These are phyloP conservation scores for Sporormia fimetaria DNA, from an alignment of 495 filamentous ascomycete species.

Conservation along the genomic window DNA sequence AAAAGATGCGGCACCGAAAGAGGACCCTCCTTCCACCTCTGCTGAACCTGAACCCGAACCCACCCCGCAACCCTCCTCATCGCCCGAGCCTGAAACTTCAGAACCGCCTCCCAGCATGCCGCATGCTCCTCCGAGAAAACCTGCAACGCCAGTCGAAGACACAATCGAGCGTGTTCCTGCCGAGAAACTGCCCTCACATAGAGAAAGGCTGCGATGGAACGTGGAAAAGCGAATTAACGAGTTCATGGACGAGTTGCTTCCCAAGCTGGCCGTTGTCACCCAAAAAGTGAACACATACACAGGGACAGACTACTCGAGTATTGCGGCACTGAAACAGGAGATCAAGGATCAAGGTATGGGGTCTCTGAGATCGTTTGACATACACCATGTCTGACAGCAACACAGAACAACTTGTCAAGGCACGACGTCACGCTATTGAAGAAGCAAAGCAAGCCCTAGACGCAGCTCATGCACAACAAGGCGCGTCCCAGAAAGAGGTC, in stretches of 20 bases:
- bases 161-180: constrained; percentile 17
- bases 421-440: constrained; percentile 53
- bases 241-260: constrained; percentile 82
- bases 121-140: constrained; percentile 1
- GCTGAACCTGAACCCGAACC: neutral
- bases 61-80: neutral
- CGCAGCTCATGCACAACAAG: constrained; percentile 62
- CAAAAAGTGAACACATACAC: constrained; percentile 88
- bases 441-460: constrained; percentile 65
- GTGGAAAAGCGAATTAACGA: constrained; percentile 60
- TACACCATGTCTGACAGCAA: constrained; percentile 7
- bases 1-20: no score
- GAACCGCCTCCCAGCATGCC: neutral
- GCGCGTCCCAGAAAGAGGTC: constrained; percentile 85
- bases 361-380: neutral
- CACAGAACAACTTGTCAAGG: constrained; percentile 51
- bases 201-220: constrained; percentile 59
- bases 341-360: constrained; percentile 56
- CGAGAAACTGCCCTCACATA: constrained; percentile 60
- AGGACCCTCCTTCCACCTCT: no score
- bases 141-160: constrained; percentile 7
- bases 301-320: constrained; percentile 70
- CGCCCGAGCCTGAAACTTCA: neutral
- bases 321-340: constrained; percentile 68
- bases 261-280: constrained; percentile 69